Percentiles rank a stretch among this genome's conserved stretches.
These are phyloP conservation scores for Colletotrichum sp. DNA, from an alignment of 2,329 filamentous ascomycete genomes.

Conservation along the genomic window DNA sequence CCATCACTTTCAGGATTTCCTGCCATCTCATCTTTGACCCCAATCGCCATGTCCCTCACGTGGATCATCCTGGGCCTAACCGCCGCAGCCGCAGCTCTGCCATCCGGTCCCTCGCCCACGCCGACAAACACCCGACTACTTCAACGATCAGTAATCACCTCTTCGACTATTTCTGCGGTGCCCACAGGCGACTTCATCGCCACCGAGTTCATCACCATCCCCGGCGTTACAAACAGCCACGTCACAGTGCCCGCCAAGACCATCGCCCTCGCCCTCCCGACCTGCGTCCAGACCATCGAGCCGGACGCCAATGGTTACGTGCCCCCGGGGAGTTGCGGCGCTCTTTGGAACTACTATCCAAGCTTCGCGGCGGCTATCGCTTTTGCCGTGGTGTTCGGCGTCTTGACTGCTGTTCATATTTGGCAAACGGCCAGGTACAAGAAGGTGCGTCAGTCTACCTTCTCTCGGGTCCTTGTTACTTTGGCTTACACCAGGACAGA, in stretches of 20 bases:
- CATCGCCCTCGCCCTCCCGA: conserved; percentile 34
- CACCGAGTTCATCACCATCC: conserved; percentile 31
- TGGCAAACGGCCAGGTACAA: conserved; percentile 28
- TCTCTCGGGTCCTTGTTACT: too few relatives aligned
- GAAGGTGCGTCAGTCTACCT: conserved; percentile 24
- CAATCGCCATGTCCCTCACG: not conserved
- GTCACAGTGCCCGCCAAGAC: conserved; percentile 35
- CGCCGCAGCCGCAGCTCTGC: not conserved
- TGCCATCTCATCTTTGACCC: not conserved
- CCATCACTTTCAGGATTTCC: not conserved
- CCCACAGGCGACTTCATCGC: conserved; percentile 28
- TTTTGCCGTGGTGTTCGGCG: conserved; percentile 32
- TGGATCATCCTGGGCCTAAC: not conserved
- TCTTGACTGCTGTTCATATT: conserved; percentile 21
- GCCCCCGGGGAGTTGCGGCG: conserved; percentile 33
- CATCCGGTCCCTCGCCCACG: not conserved
- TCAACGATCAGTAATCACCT: not conserved
- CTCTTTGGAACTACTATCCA: conserved; percentile 38
- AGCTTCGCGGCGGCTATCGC: conserved; percentile 32
- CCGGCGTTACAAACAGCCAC: conserved; percentile 30
- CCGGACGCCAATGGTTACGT: conserved; percentile 38
- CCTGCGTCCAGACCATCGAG: conserved; percentile 38
- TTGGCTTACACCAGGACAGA: conserved; percentile 4
- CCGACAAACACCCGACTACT: not conserved
- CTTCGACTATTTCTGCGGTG: not conserved